phyloP scores from a whole-genome alignment of 306 rosid species.

The Vigna hirtella region DNA sequence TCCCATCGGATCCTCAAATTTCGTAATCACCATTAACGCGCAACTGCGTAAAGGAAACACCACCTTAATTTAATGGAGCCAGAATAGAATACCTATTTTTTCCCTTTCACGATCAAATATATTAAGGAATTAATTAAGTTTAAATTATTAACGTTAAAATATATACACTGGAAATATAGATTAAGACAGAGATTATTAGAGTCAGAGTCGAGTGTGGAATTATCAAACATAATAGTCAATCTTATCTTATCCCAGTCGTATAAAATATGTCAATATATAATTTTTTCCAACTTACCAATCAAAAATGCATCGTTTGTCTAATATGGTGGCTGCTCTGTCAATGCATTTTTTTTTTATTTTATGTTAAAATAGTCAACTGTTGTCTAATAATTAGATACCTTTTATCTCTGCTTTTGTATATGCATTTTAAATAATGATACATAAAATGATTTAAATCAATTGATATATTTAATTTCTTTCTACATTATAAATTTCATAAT shows the following conservation, averaged over 20 bases:
- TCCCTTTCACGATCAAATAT: not conserved
- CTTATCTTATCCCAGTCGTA: not conserved
- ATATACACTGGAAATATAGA: not conserved
- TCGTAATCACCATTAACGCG: not conserved
- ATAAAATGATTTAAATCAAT: not conserved
- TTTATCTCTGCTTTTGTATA: too few relatives aligned
- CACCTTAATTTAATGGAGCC: not conserved
- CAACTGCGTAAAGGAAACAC: not conserved
- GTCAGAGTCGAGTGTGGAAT: not conserved
- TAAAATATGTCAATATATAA: not conserved
- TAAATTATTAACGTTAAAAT: not conserved
- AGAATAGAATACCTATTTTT: not conserved
- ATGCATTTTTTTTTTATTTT: not conserved
- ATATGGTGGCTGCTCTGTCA: not conserved
- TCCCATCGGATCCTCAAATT: not conserved
- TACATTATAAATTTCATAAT: not conserved
- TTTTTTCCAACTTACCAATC: not conserved
- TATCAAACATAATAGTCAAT: not conserved
- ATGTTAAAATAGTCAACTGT: slow-evolving; percentile 20
- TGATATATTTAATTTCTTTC: not conserved
- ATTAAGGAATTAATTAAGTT: not conserved
- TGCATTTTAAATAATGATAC: not conserved
- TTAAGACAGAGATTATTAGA: not conserved
- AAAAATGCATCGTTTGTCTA: slow-evolving; percentile 7
- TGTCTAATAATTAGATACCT: not conserved